phyloP scores from a whole-genome alignment of 2,329 filamentous ascomycete species.

The Monilinia aucupariae region DNA sequence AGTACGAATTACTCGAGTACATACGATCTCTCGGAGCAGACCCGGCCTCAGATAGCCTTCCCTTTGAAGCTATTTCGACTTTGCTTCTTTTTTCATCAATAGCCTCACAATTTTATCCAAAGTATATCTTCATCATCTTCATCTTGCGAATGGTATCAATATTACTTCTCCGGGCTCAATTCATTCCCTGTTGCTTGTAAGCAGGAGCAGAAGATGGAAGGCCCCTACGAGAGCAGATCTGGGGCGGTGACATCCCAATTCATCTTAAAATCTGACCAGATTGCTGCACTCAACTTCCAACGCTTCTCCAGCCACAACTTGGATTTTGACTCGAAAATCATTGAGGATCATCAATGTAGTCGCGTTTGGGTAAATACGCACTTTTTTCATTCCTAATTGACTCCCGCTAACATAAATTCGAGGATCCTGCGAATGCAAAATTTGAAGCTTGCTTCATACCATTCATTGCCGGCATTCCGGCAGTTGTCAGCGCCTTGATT shows the following conservation, averaged over 20 bases:
- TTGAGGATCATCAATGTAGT: slow-evolving; percentile 3
- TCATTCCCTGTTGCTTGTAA: background rate
- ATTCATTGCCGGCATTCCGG: slow-evolving; percentile 30
- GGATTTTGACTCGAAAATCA: background rate
- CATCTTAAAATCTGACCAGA: background rate
- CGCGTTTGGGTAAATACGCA: slow-evolving; percentile 19
- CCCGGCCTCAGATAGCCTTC: no score
- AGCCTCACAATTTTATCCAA: background rate
- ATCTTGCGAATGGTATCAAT: background rate
- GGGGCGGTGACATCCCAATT: background rate
- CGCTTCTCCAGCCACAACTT: background rate
- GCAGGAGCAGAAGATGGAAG: background rate
- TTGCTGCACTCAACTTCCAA: slow-evolving; percentile 1
- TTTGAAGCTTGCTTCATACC: slow-evolving; percentile 30
- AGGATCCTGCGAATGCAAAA: slow-evolving; percentile 32
- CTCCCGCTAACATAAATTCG: background rate
- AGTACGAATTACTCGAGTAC: no score
- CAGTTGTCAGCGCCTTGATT: slow-evolving; percentile 31
- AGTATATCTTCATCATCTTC: background rate
- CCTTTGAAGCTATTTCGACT: no score
- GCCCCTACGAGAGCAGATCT: background rate
- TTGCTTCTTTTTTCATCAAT: no score
- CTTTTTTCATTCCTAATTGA: background rate
- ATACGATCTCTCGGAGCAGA: no score
- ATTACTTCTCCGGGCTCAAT: background rate